Evolutionary conservation across 352 stramenopile genomes (phyloP).

Genomic region (Globisporangium takayamanum): DNA sequence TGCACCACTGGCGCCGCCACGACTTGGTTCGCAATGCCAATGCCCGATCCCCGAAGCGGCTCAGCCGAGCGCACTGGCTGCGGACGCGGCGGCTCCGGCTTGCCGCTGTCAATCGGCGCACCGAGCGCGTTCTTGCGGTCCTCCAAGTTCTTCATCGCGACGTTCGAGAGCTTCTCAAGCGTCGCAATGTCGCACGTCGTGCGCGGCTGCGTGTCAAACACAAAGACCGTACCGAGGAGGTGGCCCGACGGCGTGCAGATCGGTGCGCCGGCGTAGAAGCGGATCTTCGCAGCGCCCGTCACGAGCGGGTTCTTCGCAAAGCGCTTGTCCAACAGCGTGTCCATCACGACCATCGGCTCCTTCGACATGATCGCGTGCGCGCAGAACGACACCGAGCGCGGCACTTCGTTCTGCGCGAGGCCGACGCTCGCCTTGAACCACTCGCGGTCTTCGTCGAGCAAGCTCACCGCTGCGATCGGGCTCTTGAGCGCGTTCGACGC

Average conservation of each 20-base stretch:
- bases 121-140: constrained; percentile 85
- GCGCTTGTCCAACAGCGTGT: constrained; percentile 80
- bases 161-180: constrained; percentile 83
- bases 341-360: constrained; percentile 86
- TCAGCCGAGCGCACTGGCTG: constrained; percentile 24
- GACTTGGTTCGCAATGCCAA: constrained; percentile 76
- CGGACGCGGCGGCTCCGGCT: constrained; percentile 30
- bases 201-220: constrained; percentile 82
- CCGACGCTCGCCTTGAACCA: constrained; percentile 87
- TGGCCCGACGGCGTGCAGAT: constrained; percentile 80
- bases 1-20: constrained; percentile 42
- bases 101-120: constrained; percentile 47
- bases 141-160: constrained; percentile 87
- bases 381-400: constrained; percentile 83
- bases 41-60: constrained; percentile 50
- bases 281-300: constrained; percentile 78
- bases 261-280: constrained; percentile 78
- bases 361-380: constrained; percentile 86
- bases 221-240: constrained; percentile 80
- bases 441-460: constrained; percentile 82
- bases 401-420: constrained; percentile 80
- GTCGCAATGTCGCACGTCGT: constrained; percentile 84
- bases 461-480: constrained; percentile 76
- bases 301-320: constrained; percentile 85
- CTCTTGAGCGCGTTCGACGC: constrained; percentile 83